Evolutionary conservation across 1,284 basidiomycete genomes (phyloP).

Genomic region (Heterobasidion parviporum): DNA sequence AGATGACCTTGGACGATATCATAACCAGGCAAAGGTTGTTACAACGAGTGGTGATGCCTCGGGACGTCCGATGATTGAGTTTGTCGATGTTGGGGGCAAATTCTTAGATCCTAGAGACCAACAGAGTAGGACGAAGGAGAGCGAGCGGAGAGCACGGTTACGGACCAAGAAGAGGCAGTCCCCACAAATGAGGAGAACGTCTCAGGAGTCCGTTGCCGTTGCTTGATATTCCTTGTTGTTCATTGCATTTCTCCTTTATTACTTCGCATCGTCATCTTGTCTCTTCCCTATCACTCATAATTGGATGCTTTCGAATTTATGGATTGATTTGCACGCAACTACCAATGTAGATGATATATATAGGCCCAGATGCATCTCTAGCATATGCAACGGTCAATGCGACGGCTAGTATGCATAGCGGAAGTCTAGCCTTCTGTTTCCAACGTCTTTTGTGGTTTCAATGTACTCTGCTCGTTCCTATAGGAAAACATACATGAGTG

Average conservation of each 20-base stretch:
- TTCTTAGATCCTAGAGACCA: slow-evolving; percentile 52
- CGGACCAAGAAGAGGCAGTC: not conserved
- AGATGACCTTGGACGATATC: slow-evolving; percentile 17
- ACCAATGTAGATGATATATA: too few relatives aligned
- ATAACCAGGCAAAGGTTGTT: slow-evolving; percentile 6
- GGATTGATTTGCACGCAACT: too few relatives aligned
- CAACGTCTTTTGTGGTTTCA: slow-evolving; percentile 47
- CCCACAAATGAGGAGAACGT: not conserved
- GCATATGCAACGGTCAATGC: not conserved
- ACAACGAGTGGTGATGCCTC: slow-evolving; percentile 12
- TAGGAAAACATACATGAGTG: not conserved
- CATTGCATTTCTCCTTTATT: not conserved
- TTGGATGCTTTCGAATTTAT: too few relatives aligned
- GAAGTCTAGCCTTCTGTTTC: slow-evolving; percentile 51
- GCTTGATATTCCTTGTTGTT: not conserved
- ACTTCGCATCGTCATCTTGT: not conserved
- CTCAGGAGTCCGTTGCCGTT: not conserved
- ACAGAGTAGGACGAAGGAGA: slow-evolving; percentile 34
- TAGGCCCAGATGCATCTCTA: too few relatives aligned
- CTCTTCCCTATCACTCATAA: not conserved
- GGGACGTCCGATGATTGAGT: slow-evolving; percentile 46
- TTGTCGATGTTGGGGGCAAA: slow-evolving; percentile 62
- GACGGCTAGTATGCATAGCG: slow-evolving; percentile 42
- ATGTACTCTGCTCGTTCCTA: slow-evolving; percentile 50
- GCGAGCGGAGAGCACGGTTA: not conserved